Evolutionary conservation across 2,329 filamentous ascomycete genomes (phyloP).

Genomic region (Colletotrichum lindemuthianum): DNA sequence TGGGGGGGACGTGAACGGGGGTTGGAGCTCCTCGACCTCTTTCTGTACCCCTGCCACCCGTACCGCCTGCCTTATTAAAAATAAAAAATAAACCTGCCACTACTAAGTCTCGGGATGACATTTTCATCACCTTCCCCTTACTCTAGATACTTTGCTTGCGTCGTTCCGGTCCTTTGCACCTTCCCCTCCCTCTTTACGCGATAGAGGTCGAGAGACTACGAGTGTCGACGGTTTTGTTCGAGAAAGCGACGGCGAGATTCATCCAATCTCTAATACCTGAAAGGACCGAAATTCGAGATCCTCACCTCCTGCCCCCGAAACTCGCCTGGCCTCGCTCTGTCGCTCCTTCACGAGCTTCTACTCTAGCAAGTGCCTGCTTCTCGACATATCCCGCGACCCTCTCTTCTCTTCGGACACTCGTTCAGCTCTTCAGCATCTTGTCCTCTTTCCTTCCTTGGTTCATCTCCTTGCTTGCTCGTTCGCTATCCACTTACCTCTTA

Average conservation of each 20-base stretch:
- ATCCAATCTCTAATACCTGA: conserved; percentile 7
- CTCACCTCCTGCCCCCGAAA: conserved; percentile 13
- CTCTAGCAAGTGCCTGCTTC: conserved; percentile 30
- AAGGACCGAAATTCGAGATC: not conserved
- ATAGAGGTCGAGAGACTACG: conserved; percentile 32
- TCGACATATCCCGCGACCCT: conserved; percentile 28
- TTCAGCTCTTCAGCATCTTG: conserved; percentile 32
- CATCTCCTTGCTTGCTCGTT: conserved; percentile 23
- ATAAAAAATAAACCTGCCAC: conserved; percentile 34
- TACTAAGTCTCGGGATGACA: conserved; percentile 35
- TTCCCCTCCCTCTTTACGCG: conserved; percentile 19
- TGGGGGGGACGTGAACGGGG: not conserved
- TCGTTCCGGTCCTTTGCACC: conserved; percentile 16
- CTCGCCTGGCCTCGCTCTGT: conserved; percentile 18
- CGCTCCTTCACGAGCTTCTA: conserved; percentile 16
- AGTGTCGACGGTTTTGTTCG: conserved; percentile 29
- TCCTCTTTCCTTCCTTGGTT: conserved; percentile 20
- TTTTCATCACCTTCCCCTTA: conserved; percentile 37
- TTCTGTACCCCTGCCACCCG: conserved; percentile 32
- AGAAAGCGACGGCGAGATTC: conserved; percentile 14
- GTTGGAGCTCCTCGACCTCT: no score
- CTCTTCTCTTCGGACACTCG: conserved; percentile 36
- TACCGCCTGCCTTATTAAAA: conserved; percentile 31
- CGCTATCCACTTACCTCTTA: conserved; percentile 23
- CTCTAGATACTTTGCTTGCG: conserved; percentile 28